These are phyloP conservation scores for Neofusicoccum sp. DNA, from an alignment of 2,329 filamentous ascomycete genomes.

Conservation along the genomic window DNA sequence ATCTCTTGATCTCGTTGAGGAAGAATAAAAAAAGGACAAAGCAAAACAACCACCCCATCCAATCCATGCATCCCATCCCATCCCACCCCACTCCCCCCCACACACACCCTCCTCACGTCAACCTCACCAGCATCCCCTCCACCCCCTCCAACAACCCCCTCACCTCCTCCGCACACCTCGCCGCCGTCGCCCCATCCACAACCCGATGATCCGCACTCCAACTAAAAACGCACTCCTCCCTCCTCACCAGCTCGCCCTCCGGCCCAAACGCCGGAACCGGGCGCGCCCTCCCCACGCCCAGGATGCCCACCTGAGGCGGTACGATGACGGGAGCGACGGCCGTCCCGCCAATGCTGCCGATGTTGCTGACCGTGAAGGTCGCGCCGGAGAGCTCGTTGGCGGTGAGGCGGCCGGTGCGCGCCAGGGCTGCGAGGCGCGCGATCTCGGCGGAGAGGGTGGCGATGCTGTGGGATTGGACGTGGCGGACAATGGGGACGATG, in stretches of 20 bases:
- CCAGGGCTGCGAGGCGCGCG: slow-evolving; percentile 70
- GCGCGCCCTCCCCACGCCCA: slow-evolving; percentile 82
- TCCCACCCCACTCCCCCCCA: neutral
- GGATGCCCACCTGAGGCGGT: slow-evolving; percentile 85
- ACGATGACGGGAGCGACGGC: slow-evolving; percentile 92
- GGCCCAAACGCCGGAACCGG: slow-evolving; percentile 75
- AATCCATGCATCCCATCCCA: no score
- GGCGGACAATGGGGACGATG: slow-evolving; percentile 86
- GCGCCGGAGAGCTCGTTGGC: slow-evolving; percentile 78
- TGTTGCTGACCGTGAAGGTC: slow-evolving; percentile 95
- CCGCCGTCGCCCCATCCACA: slow-evolving; percentile 93
- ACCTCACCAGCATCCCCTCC: slow-evolving; percentile 80
- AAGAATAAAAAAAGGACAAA: no score
- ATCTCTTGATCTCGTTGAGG: no score
- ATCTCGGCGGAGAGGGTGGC: slow-evolving; percentile 78
- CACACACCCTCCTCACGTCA: slow-evolving; percentile 56
- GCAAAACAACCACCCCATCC: no score
- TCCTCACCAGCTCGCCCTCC: slow-evolving; percentile 63
- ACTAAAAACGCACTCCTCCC: slow-evolving; percentile 85
- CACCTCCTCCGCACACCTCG: slow-evolving; percentile 82
- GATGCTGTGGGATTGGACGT: slow-evolving; percentile 78
- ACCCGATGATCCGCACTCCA: slow-evolving; percentile 97
- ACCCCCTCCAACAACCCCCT: slow-evolving; percentile 79
- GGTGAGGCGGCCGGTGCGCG: slow-evolving; percentile 72
- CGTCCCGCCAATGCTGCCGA: slow-evolving; percentile 90